phyloP scores from a whole-genome alignment of 2,329 filamentous ascomycete genomes.

The Calonectria naviculata region DNA sequence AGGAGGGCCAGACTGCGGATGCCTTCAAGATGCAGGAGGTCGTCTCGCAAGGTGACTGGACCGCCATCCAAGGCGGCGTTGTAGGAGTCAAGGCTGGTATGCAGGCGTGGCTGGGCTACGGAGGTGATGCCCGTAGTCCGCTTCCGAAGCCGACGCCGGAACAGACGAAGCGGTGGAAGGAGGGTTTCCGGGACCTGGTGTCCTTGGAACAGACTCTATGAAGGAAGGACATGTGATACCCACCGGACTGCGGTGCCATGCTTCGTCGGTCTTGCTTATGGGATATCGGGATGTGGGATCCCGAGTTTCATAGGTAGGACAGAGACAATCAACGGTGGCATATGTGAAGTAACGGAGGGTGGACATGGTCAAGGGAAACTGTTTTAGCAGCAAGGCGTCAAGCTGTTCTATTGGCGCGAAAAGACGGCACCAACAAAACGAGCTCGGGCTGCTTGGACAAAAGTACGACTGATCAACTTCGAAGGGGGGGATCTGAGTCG shows the following conservation, averaged over 20 bases:
- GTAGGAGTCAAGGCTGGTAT: conserved; percentile 78
- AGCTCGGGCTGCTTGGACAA: background rate
- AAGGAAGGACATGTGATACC: conserved; percentile 18
- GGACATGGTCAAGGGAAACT: background rate
- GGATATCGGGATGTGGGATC: background rate
- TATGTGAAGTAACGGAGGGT: conserved; percentile 5
- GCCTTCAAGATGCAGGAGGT: conserved; percentile 73
- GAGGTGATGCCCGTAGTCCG: conserved; percentile 57
- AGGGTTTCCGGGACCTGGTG: conserved; percentile 65
- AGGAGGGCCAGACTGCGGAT: conserved; percentile 66
- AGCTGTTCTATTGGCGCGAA: background rate
- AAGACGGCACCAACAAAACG: background rate
- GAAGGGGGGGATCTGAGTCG: background rate
- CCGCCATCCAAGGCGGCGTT: conserved; percentile 77
- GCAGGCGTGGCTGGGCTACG: conserved; percentile 75
- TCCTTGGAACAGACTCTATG: conserved; percentile 62
- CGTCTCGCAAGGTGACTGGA: conserved; percentile 78
- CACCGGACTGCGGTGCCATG: conserved; percentile 14
- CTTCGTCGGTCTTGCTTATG: conserved; percentile 4
- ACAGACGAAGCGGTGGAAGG: conserved; percentile 63
- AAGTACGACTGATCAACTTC: background rate
- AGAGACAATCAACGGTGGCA: conserved; percentile 16
- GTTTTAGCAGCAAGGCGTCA: background rate
- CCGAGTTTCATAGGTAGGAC: conserved; percentile 22
- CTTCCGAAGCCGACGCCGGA: conserved; percentile 58